Evolutionary conservation across 768 basidiomycete species (phyloP), one percentile per base, ranked within the genome.

Genomic region (Podaxis pistillaris): DNA sequence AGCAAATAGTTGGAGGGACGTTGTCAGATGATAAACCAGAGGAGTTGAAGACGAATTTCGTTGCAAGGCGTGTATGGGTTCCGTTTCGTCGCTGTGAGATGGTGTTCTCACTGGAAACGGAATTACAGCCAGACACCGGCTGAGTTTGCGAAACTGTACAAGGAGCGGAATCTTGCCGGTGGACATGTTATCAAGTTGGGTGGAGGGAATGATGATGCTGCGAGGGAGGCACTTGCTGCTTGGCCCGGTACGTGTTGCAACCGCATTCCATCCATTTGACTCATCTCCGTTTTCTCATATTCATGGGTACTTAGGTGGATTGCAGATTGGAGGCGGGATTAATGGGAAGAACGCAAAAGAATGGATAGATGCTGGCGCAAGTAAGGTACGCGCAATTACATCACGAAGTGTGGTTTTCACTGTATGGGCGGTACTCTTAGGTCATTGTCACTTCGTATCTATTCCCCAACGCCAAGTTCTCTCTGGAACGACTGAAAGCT

Each of bases 151-250:
- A 77, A 79, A 24, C 78, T 98, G 46, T 99, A 98, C 71, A 83
- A 77, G 66, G 64, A 81, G 26, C 75, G 94, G 68, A 73, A 79
- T 37, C 81, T 99, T 1, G 77, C 80, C 60, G 97, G 96, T 0
- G 96, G 94, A 0, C 97, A 99, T 82, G 87, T 99, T 44, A 98
- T 99, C 66, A 98, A 96, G 76, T 84, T 99, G 5, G 97, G 97
- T 1, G 85, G 88, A 2, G 85, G 90, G 13, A 98, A 98, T 68
- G 94, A 96, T 65, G 81, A 79, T 17, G 93, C 96, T n/a, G 97
- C 97, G 11, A 82, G 76, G 66, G 88, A 93, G 60, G 95, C 96
- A 1, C 78, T 98, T 33, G 72, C 72, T 24, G 85, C 89, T 38
- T 99, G 97, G 97, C 89, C 88, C 72, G 87, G 93, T 88, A 66